Evolutionary conservation across 2,329 filamentous ascomycete species (phyloP).

Genomic region (Phialophora tarda): DNA sequence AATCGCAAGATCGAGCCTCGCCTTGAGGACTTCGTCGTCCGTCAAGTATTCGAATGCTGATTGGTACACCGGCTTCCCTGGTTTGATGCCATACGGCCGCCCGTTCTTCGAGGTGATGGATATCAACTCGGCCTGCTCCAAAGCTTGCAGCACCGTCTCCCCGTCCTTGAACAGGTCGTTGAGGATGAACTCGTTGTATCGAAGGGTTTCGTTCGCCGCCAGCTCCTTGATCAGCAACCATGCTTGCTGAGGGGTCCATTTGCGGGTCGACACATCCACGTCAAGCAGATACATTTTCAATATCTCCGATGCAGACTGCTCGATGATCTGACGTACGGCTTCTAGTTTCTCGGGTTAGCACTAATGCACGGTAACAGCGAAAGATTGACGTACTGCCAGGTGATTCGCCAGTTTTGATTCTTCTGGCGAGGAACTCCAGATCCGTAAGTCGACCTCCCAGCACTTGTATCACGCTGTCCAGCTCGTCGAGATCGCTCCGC

Average conservation of each 20-base stretch:
- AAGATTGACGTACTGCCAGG: slow-evolving; percentile 61
- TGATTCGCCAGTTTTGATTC: slow-evolving; percentile 84
- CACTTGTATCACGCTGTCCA: slow-evolving; percentile 79
- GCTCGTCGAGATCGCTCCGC: slow-evolving; percentile 66
- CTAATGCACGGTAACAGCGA: not conserved
- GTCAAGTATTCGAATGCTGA: slow-evolving; percentile 78
- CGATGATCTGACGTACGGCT: slow-evolving; percentile 86
- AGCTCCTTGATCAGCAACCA: slow-evolving; percentile 87
- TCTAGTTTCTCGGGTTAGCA: slow-evolving; percentile 47
- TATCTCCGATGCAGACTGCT: slow-evolving; percentile 86
- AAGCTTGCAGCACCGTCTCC: slow-evolving; percentile 75
- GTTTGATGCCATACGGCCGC: slow-evolving; percentile 75
- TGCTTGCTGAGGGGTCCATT: slow-evolving; percentile 84
- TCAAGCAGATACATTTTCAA: slow-evolving; percentile 86
- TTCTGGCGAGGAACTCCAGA: slow-evolving; percentile 88
- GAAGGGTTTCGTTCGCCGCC: slow-evolving; percentile 65
- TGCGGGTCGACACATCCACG: slow-evolving; percentile 61
- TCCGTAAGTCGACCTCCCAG: slow-evolving; percentile 94
- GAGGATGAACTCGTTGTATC: slow-evolving; percentile 85
- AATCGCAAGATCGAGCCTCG: slow-evolving; percentile 74
- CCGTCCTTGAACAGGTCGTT: slow-evolving; percentile 76
- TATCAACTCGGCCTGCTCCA: slow-evolving; percentile 87
- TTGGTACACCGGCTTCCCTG: slow-evolving; percentile 84
- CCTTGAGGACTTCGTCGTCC: slow-evolving; percentile 72
- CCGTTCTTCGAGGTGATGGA: slow-evolving; percentile 74